phyloP scores from a whole-genome alignment of 2,329 filamentous ascomycete genomes.

The Seiridium unicorne region DNA sequence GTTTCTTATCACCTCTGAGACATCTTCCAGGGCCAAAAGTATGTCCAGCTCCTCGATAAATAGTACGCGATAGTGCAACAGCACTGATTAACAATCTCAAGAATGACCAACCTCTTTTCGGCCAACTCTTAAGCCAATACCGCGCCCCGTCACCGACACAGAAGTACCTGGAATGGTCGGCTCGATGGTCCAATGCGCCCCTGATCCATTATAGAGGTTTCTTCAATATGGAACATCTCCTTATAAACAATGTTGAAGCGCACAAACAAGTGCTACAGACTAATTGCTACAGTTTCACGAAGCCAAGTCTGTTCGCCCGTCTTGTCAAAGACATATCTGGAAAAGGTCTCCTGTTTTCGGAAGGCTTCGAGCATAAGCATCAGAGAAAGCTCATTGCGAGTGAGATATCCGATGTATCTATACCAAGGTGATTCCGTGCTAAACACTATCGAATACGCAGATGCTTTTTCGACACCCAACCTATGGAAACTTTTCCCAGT shows the following conservation, averaged over 20 bases:
- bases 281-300: conserved; percentile 36
- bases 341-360: not conserved
- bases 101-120: not conserved
- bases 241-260: conserved; percentile 28
- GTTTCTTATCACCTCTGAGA: not conserved
- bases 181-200: not conserved
- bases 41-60: not conserved
- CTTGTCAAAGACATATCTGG: not conserved
- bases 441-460: not conserved
- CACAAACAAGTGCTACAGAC: conserved; percentile 35
- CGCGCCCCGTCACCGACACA: not conserved
- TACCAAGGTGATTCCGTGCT: not conserved
- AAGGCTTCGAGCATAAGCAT: not conserved
- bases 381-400: not conserved
- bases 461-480: not conserved
- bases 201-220: not conserved
- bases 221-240: not conserved
- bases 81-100: not conserved
- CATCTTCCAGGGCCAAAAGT: not conserved
- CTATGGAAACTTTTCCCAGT: not conserved
- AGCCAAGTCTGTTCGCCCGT: conserved; percentile 28
- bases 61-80: not conserved
- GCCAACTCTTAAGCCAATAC: not conserved
- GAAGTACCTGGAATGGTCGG: not conserved
- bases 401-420: not conserved